Evolutionary conservation across 495 filamentous ascomycete species (phyloP), one percentile per base, ranked within the genome.

Genomic region (Lichenothelia convexa): DNA sequence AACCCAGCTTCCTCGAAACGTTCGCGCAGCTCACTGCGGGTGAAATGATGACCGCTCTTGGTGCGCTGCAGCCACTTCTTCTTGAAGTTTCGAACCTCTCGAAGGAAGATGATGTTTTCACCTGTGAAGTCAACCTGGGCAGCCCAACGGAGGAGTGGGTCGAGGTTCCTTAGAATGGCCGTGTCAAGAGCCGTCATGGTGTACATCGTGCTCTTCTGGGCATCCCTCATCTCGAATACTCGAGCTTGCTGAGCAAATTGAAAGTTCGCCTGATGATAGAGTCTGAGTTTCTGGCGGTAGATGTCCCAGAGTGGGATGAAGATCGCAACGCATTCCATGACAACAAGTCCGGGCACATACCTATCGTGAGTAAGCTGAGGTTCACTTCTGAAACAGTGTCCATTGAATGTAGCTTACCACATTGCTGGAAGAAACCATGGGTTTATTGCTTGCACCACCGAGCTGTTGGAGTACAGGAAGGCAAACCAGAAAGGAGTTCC

Each of bases 81-180:
- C 30, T 41, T 46, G 38, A 46, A 57, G 44, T 55, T 50, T 16
- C 48, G 50, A 15, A 55, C 50, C 37, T 49, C 45, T 17, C 41
- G 39, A 16, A 57, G 42, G 38, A 57, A 57, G 34, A 57, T 38
- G 33, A 54, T 49, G 36, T 55, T 57, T 24, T 57, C 54, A 23
- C 51, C 52, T 6, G 54, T 57, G 41, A 57, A 55, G 24, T 53
- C 50, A 5, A 39, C 38, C 1, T 31, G 29, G 3, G 54, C 52
- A 2, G 52, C 44, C 39, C 43, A 57, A 5, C 36, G 23, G 15
- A 57, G 50, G n/a, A 57, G 44, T 5, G 45, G 38, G 15, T 50
- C 45, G 36, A 52, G 46, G 39, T 46, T 51, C 18, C 46, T 39
- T 20, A 39, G 36, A 16, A 57, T 43, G 12, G 24, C 34, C 21